Base-by-base conservation (phyloP, 2,329 filamentous ascomycete genomes). In the Fusarium verticillioides region DNA sequence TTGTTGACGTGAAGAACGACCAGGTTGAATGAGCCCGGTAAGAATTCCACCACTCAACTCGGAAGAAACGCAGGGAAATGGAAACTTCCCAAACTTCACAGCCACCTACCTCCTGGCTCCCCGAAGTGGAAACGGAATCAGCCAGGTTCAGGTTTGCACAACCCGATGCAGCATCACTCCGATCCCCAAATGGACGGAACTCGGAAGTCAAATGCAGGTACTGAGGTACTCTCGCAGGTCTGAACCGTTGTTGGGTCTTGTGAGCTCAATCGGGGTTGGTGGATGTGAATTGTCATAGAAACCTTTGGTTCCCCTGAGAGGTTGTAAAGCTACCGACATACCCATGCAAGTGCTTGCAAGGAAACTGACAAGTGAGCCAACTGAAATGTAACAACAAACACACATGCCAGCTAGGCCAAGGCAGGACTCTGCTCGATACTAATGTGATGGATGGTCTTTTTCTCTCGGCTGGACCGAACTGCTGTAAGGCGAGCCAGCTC, bases 41-140 rank as follows among this genome's bases (percentile, higher is more conserved):
- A 30, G 49, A 69, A 75, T 62, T 56, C 64, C 64, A 75, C 69
- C 72, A 73, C 69, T 75, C 72, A 74, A 53, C 60, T 60, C 39
- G 26, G 52, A 37, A 56, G 52, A 34, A 28, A 47, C 21, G 26
- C 13, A 40, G 23, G 36, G 30, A 57, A 47, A 69, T 52, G 44
- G 68, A 72, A 64, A 44, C 32, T 61, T 69, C 46, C 46, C 36
- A 50, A 49, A 44, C 49, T 57, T 47, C 49, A 61, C 44, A 56
- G 59, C 66, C 47, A 73, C 63, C 56, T 69, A 73, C 63, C 56
- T 69, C 61, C 60, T 54, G 21, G 40, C 37, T 59, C 21, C 56
- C 54, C 44, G 30, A 66, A 64, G 39, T 49, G 66, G 69, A 46
- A 70, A 50, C 18, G 28, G 43, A 26, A 49, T 57, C 50, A 46